Evolutionary conservation across 2,329 filamentous ascomycete species (phyloP), one percentile per base, ranked within the genome.

Genomic region (Pseudocercospora pini-densiflorae): DNA sequence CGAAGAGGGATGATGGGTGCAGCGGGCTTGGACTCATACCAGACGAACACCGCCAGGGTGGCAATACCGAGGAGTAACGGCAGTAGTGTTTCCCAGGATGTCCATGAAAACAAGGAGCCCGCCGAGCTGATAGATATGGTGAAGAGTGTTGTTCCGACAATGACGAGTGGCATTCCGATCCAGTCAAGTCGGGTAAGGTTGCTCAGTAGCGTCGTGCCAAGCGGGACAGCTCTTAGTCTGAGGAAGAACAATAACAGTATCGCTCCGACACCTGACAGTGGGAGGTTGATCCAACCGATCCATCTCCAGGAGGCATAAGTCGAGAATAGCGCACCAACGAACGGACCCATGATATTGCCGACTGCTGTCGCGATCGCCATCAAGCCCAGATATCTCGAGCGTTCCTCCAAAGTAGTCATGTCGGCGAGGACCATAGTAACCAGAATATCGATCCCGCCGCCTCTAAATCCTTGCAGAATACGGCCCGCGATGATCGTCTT

Each of bases 371-470:
- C 36, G 12, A 53, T 62, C 19, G 23, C 43, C 24, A 62, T 53
- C 23, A 62, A 27, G 16, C 61, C 61, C 36, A 63, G 49, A 31
- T 51, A 63, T 8, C 29, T 33, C 23, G 43, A 31, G 14, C 62
- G 62, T 29, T 65, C 57, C 51, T 55, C 60, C 57, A 65, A 31
- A 8, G 62, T 61, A 10, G 57, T 61, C 55, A 65, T 61, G 58
- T 65, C 58, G 19, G 62, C 45, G 9, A 65, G 57, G 24, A 65
- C 43, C 29, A 36, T 47, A 24, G 60, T 58, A 16, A 60, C 49
- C 21, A 65, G 47, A 14, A 64, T 21, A 21, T 59, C 33, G 24
- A 64, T 59, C 19, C 53, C 62, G 12, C 62, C 62, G 16, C 54
- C 62, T 40, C 62, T 54, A 14, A 64, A 5, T 21, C 62, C 54